Evolutionary conservation across 2,329 filamentous ascomycete genomes (phyloP), one percentile per base, ranked within the genome.

Genomic region (Fusarium gaditjirri): DNA sequence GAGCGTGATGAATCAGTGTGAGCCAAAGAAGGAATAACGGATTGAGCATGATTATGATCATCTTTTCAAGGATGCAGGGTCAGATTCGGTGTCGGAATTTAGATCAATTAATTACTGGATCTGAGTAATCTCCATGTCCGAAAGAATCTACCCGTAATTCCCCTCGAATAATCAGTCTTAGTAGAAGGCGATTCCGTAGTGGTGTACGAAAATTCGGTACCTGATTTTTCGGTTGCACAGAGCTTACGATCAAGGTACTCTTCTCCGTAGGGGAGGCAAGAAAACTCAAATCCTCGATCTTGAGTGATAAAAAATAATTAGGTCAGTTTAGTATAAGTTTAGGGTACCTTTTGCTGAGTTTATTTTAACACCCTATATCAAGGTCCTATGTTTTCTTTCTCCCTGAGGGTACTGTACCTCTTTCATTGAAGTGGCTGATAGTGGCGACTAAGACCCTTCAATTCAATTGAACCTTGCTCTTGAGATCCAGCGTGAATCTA

Each of bases 381-480:
- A n/a, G n/a, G n/a, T n/a, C n/a, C n/a, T n/a, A n/a, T n/a, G n/a
- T n/a, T n/a, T n/a, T n/a, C n/a, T n/a, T n/a, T n/a, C n/a, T n/a
- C n/a, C n/a, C n/a, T n/a, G n/a, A n/a, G n/a, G n/a, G n/a, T n/a
- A n/a, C n/a, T n/a, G n/a, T n/a, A 68, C 65, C 67, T 63, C 31
- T 47, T 62, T 55, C 57, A 66, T 59, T 29, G 19, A 55, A 70
- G 74, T 75, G 74, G 74, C 71, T 76, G 69, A 73, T 68, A 65
- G 75, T 77, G 75, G 75, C 75, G 63, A 77, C 67, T 66, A 70
- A 56, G 42, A 38, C 56, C 60, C 55, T 75, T 77, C 70, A 72
- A 54, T 73, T 77, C 70, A 72, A 54, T 49, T 46, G 49, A 25
- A 38, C 23, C 56, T 27, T 70, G 47, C 31, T 59, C 46, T 65